Base-by-base conservation (phyloP, 2,329 filamentous ascomycete species). In the Didymella lethalis region DNA sequence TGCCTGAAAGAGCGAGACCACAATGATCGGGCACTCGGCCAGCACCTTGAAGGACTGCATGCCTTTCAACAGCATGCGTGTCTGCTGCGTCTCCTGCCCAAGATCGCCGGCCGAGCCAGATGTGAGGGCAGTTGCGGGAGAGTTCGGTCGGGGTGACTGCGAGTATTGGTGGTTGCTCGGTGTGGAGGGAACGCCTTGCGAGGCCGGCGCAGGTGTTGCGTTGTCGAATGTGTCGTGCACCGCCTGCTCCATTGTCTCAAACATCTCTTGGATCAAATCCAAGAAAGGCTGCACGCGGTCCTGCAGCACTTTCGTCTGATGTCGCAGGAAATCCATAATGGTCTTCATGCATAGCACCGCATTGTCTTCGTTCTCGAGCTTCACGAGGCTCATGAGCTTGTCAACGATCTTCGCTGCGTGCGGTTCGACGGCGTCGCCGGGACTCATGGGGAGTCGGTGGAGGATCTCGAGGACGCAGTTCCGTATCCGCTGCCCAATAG, bases 31-130 rank as follows among this genome's bases (percentile, higher is more conserved):
- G 69, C 95, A 99, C 77, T 99, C 95, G 1, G 94, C 93, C 4
- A 99, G 85, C 25, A 99, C 94, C 77, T 98, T 99, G 85, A 99
- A 99, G 0, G 95, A 99, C 75, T 97, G 92, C 92, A 97, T 97
- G 29, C 95, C 95, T 78, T 92, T 96, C 54, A 93, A 82, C 32
- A 99, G 79, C 48, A 92, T 90, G 58, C 93, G 88, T 54, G 87
- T 88, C 69, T 93, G 90, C 72, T 94, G 92, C 69, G 92, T 90
- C 68, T 97, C 93, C 14, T 88, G 85, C 6, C 88, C 92, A 49
- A 97, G 85, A 63, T 98, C 95, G 18, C 89, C 72, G 25, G 76
- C 66, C n/a, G 76, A 85, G 3, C 91, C 87, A 0, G 92, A 90
- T 2, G 91, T 89, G 8, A 93, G 89, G 0, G 92, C 90, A 1